Percentiles rank a stretch among this genome's conserved stretches.
Evolutionary conservation across 2,329 filamentous ascomycete species (phyloP).

Genomic region (Aspergillus ruber): DNA sequence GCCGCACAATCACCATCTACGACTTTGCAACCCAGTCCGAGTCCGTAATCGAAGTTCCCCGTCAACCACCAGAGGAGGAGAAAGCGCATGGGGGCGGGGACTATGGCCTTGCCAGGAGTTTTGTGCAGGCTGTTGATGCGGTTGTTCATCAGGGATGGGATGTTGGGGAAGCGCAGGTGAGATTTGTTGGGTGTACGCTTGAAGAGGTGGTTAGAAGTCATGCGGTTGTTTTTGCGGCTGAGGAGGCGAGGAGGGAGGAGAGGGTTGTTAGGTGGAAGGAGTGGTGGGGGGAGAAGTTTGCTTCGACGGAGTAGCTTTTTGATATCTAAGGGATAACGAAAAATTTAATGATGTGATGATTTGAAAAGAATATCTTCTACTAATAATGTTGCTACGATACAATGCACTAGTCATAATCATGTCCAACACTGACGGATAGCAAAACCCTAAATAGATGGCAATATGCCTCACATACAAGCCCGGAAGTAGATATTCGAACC

Average conservation of each 20-base stretch:
- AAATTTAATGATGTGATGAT: no score
- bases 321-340: no score
- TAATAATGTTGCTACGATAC: no score
- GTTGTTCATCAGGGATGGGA: slow-evolving; percentile 66
- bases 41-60: slow-evolving; percentile 54
- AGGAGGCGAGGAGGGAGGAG: slow-evolving; percentile 67
- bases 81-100: slow-evolving; percentile 68
- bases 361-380: no score
- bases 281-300: slow-evolving; percentile 64
- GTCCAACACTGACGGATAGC: no score
- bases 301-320: neutral
- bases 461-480: no score
- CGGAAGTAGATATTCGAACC: no score
- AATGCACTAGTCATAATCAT: no score
- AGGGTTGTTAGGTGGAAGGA: slow-evolving; percentile 66
- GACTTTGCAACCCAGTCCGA: slow-evolving; percentile 57
- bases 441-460: no score
- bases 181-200: slow-evolving; percentile 72
- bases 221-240: slow-evolving; percentile 87
- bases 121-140: slow-evolving; percentile 71
- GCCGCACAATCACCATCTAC: slow-evolving; percentile 65
- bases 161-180: slow-evolving; percentile 64
- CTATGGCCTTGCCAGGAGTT: slow-evolving; percentile 71
- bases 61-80: slow-evolving; percentile 51
- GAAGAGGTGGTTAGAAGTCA: slow-evolving; percentile 87